Base-by-base conservation (phyloP, 495 filamentous ascomycete species). In the Parathielavia hyrcaniae region DNA sequence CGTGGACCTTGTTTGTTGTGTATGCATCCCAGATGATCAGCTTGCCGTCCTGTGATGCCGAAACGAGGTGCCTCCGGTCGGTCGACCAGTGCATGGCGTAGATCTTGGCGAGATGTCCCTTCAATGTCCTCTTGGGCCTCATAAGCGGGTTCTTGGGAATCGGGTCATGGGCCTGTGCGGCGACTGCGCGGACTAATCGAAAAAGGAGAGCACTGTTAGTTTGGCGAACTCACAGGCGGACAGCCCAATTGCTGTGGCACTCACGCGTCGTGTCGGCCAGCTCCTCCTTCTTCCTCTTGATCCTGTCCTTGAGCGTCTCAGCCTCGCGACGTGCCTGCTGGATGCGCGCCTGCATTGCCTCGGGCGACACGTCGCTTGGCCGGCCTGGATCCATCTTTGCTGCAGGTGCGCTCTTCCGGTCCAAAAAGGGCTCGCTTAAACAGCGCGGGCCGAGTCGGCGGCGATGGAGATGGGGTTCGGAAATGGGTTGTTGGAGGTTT, bases 41-140 rank as follows among this genome's bases (percentile, higher is more conserved):
- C 80, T 98, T 98, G 70, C 93, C 93, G 69, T 98, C 93, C 74
- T 98, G 93, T 62, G 93, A 98, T 60, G 93, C 93, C 10, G 93
- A 98, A 40, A 98, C 93, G 57, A 98, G 83, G 75, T 97, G 95
- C 74, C 93, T 88, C 68, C 93, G 86, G 76, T 98, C 93, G 59
- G 95, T 98, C 19, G 95, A 97, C 93, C 93, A 98, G 77, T 98
- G 95, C 93, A 98, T 98, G 61, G 93, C 91, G 74, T 98, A 98
- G 63, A 98, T 98, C 77, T 98, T 98, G 55, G 93, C 93, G 35
- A 98, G 77, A 82, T 98, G 93, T 47, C 93, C 93, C 78, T 97
- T 97, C 57, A 98, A 77, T 36, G 90, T 95, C 69, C 89, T 88
- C 73, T 92, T 90, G 58, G 91, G 86, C 79, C 89, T 95, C 93